A percentile compares a stretch with the other conserved stretches of the same genome.
phyloP scores from a whole-genome alignment of 768 basidiomycete genomes.

The Roridomyces roridus region DNA sequence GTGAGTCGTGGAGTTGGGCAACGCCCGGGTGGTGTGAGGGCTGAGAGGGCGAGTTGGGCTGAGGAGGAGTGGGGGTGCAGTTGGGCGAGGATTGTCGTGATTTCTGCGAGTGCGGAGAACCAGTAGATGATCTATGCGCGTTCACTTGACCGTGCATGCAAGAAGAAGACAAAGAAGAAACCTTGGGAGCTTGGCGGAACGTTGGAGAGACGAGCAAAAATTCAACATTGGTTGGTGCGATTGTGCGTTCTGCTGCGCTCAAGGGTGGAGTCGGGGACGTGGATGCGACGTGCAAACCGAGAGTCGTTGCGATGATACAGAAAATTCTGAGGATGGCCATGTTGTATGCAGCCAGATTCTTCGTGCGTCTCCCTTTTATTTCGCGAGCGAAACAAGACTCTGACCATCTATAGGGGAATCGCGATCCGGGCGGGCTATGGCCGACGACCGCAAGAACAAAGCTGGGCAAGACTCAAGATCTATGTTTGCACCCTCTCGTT shows the following conservation, averaged over 20 bases:
- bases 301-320: not conserved
- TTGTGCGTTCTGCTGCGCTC: not conserved
- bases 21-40: not conserved
- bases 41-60: not conserved
- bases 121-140: not conserved
- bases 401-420: slow-evolving; percentile 1
- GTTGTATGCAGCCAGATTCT: not conserved
- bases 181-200: slow-evolving; percentile 11
- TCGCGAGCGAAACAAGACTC: not conserved
- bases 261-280: slow-evolving; percentile 18
- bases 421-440: not conserved
- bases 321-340: slow-evolving; percentile 11
- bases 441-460: too few species aligned
- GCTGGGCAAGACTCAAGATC: too few species aligned
- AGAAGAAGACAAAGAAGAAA: not conserved
- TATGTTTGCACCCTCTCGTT: too few species aligned
- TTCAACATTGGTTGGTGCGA: slow-evolving; percentile 8
- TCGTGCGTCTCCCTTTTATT: too few species aligned
- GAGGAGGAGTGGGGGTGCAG: not conserved
- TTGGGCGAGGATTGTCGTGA: not conserved
- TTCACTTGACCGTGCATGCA: not conserved
- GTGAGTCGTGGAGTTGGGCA: not conserved
- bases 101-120: not conserved
- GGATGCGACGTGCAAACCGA: slow-evolving; percentile 4
- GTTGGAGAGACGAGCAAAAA: slow-evolving; percentile 10